Conservation (phyloP, 1,284 basidiomycete species). For the Boletellus deceptivus region DNA sequence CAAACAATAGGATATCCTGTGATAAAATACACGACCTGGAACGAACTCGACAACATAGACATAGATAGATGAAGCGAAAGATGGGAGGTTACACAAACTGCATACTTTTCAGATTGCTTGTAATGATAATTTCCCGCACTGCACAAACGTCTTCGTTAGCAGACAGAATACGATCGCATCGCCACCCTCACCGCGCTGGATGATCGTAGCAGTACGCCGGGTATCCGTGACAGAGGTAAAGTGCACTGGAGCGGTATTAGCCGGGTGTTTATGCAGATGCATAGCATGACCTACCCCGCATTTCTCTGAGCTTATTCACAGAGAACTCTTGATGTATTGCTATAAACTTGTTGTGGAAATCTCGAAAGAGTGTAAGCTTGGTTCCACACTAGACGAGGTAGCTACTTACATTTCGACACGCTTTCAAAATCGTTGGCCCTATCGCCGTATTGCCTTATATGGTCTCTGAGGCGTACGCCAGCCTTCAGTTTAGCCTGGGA, state of each 20-base stretch:
- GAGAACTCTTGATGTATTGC: conserved; percentile 64
- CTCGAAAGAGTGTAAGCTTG: conserved; percentile 37
- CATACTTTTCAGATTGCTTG: conserved; percentile 54
- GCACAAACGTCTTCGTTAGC: conserved; percentile 1
- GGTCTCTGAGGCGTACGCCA: conserved; percentile 65
- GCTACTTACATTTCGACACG: conserved; percentile 62
- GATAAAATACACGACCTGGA: conserved; percentile 21
- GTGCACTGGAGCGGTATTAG: conserved; percentile 51
- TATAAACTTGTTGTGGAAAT: conserved; percentile 71
- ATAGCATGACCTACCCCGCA: conserved; percentile 53
- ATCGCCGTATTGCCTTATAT: conserved; percentile 67
- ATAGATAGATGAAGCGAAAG: conserved; percentile 4
- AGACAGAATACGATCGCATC: background rate
- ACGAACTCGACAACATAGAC: conserved; percentile 3
- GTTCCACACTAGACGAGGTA: conserved; percentile 3
- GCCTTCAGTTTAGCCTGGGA: conserved; percentile 65
- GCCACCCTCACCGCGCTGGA: conserved; percentile 47
- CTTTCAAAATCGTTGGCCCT: conserved; percentile 71
- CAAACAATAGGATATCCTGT: conserved; percentile 16
- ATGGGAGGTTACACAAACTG: conserved; percentile 44
- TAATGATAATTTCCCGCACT: conserved; percentile 66
- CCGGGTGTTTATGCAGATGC: background rate
- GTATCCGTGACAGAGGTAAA: conserved; percentile 78
- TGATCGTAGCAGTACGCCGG: conserved; percentile 53
- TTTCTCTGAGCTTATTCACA: conserved; percentile 65